Evolutionary conservation across 768 basidiomycete species (phyloP).

Genomic region (Sarcomyxa edulis): DNA sequence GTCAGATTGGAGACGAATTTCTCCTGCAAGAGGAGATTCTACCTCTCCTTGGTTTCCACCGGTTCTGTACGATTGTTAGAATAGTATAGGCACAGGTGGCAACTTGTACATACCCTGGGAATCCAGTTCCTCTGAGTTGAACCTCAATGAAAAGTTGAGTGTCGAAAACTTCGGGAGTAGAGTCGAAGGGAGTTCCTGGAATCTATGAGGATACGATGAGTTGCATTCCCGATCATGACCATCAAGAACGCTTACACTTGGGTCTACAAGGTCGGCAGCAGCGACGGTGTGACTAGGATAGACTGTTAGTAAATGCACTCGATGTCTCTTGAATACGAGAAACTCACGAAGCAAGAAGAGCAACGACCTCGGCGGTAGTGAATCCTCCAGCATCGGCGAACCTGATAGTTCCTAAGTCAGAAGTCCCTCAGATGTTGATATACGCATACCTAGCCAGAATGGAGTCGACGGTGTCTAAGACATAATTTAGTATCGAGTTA

Average conservation of each 20-base stretch:
- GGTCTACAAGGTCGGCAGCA: slow-evolving; percentile 16
- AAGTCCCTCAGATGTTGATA: slow-evolving; percentile 6
- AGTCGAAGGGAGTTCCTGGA: slow-evolving; percentile 24
- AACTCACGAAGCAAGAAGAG: slow-evolving; percentile 16
- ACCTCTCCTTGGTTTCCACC: slow-evolving; percentile 16
- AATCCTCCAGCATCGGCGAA: slow-evolving; percentile 7
- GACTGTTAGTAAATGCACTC: not conserved
- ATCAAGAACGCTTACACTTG: slow-evolving; percentile 7
- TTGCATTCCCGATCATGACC: not conserved
- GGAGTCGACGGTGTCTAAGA: slow-evolving; percentile 10
- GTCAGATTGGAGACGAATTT: slow-evolving; percentile 14
- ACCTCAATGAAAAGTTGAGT: slow-evolving; percentile 28
- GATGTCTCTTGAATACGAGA: too few species aligned
- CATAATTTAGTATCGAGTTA: not conserved
- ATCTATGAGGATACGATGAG: slow-evolving; percentile 1
- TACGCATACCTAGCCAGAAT: slow-evolving; percentile 17
- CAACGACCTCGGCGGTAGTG: slow-evolving; percentile 11
- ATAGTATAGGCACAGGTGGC: slow-evolving; percentile 8
- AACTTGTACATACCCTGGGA: slow-evolving; percentile 17
- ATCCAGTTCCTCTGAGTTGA: slow-evolving; percentile 19
- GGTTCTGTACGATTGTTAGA: slow-evolving; percentile 14
- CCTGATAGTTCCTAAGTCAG: slow-evolving; percentile 5
- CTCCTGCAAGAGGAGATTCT: slow-evolving; percentile 11
- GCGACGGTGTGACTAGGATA: slow-evolving; percentile 13
- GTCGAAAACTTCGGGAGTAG: slow-evolving; percentile 24